Conservation (phyloP, 179 eudicot genomes). For the Actinidia polygama region DNA sequence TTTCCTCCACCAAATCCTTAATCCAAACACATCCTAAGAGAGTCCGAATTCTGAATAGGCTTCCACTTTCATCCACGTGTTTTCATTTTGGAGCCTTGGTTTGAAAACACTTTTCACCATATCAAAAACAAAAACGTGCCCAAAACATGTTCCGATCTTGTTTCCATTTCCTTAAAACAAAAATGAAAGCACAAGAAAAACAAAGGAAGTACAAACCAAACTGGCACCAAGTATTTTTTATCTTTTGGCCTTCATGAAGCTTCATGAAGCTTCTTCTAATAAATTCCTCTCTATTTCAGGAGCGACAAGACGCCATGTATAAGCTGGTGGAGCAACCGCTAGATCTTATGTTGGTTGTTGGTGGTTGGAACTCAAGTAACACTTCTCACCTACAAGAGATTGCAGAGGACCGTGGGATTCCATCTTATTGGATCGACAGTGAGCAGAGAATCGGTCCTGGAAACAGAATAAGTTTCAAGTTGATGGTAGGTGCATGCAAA, state of each 20-base stretch:
- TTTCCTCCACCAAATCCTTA: too few relatives aligned
- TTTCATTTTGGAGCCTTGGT: background rate
- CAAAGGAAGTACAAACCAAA: too few relatives aligned
- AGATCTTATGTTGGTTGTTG: constrained; percentile 89
- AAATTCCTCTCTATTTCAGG: constrained; percentile 46
- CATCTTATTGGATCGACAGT: constrained; percentile 95
- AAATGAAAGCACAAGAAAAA: background rate
- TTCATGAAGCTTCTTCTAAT: constrained; percentile 5
- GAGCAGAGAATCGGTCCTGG: constrained; percentile 92
- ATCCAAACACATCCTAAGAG: too few relatives aligned
- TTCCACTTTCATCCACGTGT: background rate
- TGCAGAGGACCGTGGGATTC: constrained; percentile 90
- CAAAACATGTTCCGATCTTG: background rate
- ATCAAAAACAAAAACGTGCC: background rate
- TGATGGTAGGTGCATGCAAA: constrained; percentile 51
- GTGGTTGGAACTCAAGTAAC: constrained; percentile 99
- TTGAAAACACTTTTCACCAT: background rate
- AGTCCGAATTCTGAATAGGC: background rate
- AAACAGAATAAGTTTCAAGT: constrained; percentile 75
- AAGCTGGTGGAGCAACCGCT: constrained; percentile 77
- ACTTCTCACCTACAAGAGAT: constrained; percentile 98
- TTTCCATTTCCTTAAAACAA: background rate
- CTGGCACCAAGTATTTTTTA: background rate
- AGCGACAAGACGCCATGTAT: constrained; percentile 99
- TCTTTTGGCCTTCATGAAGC: background rate